Evolutionary conservation across 805 yeast species (phyloP), one percentile per base, ranked within the genome.

Genomic region (Cyberlindnera maritima): DNA sequence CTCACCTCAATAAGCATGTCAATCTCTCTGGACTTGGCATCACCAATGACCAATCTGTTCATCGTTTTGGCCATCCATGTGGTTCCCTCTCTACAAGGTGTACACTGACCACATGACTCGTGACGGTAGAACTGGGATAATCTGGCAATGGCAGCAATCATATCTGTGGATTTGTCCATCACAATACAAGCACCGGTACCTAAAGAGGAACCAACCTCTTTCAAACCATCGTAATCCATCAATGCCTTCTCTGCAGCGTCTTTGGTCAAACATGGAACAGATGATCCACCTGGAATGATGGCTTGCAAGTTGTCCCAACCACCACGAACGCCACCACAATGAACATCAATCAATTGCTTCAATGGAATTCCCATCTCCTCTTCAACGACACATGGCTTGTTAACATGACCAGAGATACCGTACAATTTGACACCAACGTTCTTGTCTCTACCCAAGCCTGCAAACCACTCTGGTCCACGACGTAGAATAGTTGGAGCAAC

Each of bases 181-280:
- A 88, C 96, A 66, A 88, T 88, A 48, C 88, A 96, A 14, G 96
- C 96, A 34, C 96, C 96, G 41, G 96, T 88, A 55, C 96, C 96
- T 55, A 88, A 77, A 63, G 96, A 94, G 12, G 94, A 83, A 41
- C 92, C 95, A 28, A 75, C 91, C 59, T 85, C 95, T 68, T 80
- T 81, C 60, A 88, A 78, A 25, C 91, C 92, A 65, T 88, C 96
- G 62, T 77, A 88, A 70, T 88, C 96, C 96, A 88, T 88, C 56
- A 86, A 68, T 23, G 84, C 85, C 46, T 77, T 76, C 52, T 77
- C 83, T 68, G 94, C 82, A 29, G 72, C 71, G 37, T 75, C 76
- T 66, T 79, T 81, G 51, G 89, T 82, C 75, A 88, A 71, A 49
- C 85, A 78, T 41, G 96, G 96, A 44, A 88, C 92, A 17, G 96